Conservation (phyloP, 192 early-diverging fungal species). For the Coemansia erecta region DNA sequence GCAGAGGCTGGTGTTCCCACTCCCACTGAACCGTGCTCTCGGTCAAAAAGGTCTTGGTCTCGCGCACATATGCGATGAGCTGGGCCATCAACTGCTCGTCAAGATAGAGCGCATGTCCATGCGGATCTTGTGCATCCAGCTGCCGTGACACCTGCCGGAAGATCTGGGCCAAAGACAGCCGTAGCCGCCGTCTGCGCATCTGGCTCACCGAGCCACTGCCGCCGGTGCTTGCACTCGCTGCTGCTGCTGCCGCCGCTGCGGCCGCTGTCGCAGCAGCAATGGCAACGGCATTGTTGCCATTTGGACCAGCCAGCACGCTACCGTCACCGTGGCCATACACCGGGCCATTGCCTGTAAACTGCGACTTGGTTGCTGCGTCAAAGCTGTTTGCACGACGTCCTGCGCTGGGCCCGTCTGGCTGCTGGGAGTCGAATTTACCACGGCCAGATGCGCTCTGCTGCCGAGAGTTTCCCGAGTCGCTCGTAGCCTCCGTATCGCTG, state of each 20-base stretch:
- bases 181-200: slow-evolving; percentile 31
- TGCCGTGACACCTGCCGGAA: slow-evolving; percentile 44
- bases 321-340: slow-evolving; percentile 4
- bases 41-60: slow-evolving; percentile 72
- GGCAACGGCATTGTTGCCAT: background rate
- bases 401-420: background rate
- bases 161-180: slow-evolving; percentile 48
- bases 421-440: background rate
- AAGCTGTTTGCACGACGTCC: slow-evolving; percentile 45
- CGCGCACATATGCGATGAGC: slow-evolving; percentile 73
- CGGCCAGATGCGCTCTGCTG: background rate
- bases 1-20: slow-evolving; percentile 84
- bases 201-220: slow-evolving; percentile 31
- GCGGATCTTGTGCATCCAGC: slow-evolving; percentile 54
- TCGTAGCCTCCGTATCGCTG: slow-evolving; percentile 27
- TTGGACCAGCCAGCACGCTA: background rate
- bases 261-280: slow-evolving; percentile 4
- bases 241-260: slow-evolving; percentile 29
- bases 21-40: slow-evolving; percentile 76
- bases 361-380: slow-evolving; percentile 28
- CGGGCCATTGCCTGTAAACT: background rate
- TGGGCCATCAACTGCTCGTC: slow-evolving; percentile 60
- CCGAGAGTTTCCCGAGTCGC: slow-evolving; percentile 19
- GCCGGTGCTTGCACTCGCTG: slow-evolving; percentile 15
- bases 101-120: slow-evolving; percentile 44